These are phyloP conservation scores for Camellia japonica DNA, from an alignment of 148 eudicot genomes.

Conservation along the genomic window DNA sequence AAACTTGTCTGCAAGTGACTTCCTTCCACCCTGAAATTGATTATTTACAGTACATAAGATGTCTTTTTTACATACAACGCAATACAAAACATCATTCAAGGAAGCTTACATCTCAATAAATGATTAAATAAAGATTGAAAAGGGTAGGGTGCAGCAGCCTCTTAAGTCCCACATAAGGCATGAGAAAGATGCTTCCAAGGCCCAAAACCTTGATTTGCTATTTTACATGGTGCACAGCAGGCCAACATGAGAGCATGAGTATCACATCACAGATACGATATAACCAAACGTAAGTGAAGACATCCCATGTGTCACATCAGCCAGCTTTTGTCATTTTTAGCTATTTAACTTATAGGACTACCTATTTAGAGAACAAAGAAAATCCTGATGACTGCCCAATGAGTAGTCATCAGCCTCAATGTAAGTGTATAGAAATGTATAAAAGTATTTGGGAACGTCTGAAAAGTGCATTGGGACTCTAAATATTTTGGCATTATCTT, in stretches of 20 bases:
- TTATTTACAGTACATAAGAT: background rate
- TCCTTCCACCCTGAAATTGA: slow-evolving; percentile 61
- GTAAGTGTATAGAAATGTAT: too few species aligned
- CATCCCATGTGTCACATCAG: background rate
- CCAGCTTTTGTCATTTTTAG: background rate
- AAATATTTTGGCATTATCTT: too few species aligned
- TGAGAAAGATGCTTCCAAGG: background rate
- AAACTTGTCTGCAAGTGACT: slow-evolving; percentile 79
- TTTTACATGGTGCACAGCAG: background rate
- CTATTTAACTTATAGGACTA: background rate
- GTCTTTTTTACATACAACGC: background rate
- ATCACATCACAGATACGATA: background rate
- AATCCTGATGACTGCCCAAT: too few species aligned
- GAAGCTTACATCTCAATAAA: background rate
- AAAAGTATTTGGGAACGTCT: too few species aligned
- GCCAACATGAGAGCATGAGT: background rate
- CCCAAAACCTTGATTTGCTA: background rate
- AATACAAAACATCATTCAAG: background rate
- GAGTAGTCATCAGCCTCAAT: too few species aligned
- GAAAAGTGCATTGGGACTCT: too few species aligned
- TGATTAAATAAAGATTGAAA: background rate
- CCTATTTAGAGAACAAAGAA: too few species aligned
- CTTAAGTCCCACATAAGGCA: background rate
- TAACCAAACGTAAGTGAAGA: background rate
- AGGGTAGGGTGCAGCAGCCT: background rate